Evolutionary conservation across 2,329 filamentous ascomycete species (phyloP), one percentile per base, ranked within the genome.

Genomic region (Scytalidium lignicola): DNA sequence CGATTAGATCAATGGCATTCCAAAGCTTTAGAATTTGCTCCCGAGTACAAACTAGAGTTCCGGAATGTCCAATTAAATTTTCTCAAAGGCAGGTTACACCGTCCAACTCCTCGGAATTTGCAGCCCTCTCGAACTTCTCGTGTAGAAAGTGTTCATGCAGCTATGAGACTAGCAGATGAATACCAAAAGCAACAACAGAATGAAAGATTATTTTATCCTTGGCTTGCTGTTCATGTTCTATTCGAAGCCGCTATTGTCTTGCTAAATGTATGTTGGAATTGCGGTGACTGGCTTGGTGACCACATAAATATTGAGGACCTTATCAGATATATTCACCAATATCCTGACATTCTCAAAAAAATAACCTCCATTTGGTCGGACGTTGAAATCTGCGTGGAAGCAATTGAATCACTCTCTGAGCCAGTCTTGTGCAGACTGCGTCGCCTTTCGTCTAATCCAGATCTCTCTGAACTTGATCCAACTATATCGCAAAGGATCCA

Each of bases 41-140:
- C 43, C 23, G 48, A 55, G 41, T 43, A 51, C 19, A 55, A 53
- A 51, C 46, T 55, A 2, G 53, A 55, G 41, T 53, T 55, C 43
- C 47, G 50, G 22, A 21, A 53, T 37, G 53, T 55, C 2, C 53
- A 55, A 41, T 29, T 41, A 10, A 41, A 37, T 10, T 40, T 41
- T 22, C 39, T 47, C 3, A 37, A 22, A 3, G 39, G 21, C 9
- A 41, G 22, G 12, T n/a, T 47, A 12, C 45, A 47, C 20, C 45
- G 45, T 15, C 45, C 45, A 41, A 41, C 45, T 18, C 45, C 45
- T 26, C 23, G 32, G 17, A 40, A 37, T 37, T 15, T 37, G 32
- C 32, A 37, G n/a, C 32, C 32, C 5, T 37, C 32, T 15, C 32
- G 15, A 37, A n/a, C 12, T 17, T 37, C 32, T 15, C 32, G 32